Evolutionary conservation across 306 rosid genomes (phyloP).

Genomic region (Amphicarpaea edgeworthii): DNA sequence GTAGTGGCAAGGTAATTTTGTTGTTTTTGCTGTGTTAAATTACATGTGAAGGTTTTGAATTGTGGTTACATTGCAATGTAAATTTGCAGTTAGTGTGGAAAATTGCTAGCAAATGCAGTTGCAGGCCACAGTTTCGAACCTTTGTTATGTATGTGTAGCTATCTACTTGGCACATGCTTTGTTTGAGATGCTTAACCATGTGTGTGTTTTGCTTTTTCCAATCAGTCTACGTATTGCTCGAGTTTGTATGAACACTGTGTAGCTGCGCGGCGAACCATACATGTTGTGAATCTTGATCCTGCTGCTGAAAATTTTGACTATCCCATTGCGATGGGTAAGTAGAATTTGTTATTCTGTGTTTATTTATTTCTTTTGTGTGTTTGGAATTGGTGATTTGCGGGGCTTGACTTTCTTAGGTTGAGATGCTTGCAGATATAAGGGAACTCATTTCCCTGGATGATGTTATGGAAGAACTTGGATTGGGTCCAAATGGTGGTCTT

Average conservation of each 20-base stretch:
- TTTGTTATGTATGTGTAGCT: not conserved
- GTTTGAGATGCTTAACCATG: conserved; percentile 23
- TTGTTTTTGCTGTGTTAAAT: not conserved
- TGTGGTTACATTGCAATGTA: not conserved
- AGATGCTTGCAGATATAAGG: conserved; percentile 75
- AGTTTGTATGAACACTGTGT: conserved; percentile 74
- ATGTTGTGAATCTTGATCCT: conserved; percentile 87
- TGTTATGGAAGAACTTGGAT: conserved; percentile 95
- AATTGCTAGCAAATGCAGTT: not conserved
- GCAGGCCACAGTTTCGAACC: not conserved
- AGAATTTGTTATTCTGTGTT: not conserved
- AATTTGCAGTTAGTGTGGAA: not conserved
- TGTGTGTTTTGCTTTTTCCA: conserved; percentile 12
- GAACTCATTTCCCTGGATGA: conserved; percentile 91
- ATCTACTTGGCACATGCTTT: not conserved
- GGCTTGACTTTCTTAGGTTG: conserved; percentile 19
- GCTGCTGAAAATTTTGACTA: conserved; percentile 97
- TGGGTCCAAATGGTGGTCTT: conserved; percentile 98
- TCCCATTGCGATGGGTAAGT: conserved; percentile 88
- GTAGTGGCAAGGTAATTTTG: conserved; percentile 77
- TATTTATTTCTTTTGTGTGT: conserved; percentile 9
- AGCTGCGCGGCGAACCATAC: conserved; percentile 57
- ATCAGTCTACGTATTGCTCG: conserved; percentile 86
- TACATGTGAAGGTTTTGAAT: not conserved
- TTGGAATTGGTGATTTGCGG: not conserved